A percentile compares a stretch with the other conserved stretches of the same genome.
Evolutionary conservation across 805 yeast genomes (phyloP).

Genomic region (Saturnispora saitoi): DNA sequence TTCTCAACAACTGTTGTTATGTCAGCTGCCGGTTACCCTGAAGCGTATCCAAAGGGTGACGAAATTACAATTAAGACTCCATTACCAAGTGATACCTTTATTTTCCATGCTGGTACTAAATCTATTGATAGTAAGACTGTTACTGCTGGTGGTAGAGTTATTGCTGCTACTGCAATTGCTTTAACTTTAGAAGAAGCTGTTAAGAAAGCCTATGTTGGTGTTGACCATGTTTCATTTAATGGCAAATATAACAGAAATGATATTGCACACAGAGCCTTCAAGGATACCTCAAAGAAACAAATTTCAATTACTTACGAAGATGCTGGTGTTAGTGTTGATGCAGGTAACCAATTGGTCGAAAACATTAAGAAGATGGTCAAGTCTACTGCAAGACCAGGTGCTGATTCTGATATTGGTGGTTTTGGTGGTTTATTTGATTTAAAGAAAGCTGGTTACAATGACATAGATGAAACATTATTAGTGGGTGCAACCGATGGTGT

Average conservation of each 20-base stretch:
- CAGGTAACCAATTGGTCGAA: constrained; percentile 85
- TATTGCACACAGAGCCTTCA: constrained; percentile 94
- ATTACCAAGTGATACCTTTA: constrained; percentile 50
- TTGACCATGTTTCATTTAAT: constrained; percentile 60
- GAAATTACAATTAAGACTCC: constrained; percentile 49
- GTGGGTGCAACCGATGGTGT: constrained; percentile 99
- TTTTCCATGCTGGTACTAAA: constrained; percentile 97
- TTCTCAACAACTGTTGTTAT: constrained; percentile 84
- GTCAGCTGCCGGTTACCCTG: constrained; percentile 98
- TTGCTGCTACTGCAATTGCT: constrained; percentile 87
- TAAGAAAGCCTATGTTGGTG: constrained; percentile 78
- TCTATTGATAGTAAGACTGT: constrained; percentile 41
- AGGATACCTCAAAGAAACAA: constrained; percentile 32
- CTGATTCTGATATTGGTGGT: constrained; percentile 97
- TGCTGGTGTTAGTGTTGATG: constrained; percentile 96
- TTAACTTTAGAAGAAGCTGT: constrained; percentile 71
- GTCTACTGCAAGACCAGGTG: constrained; percentile 90
- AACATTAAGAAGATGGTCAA: constrained; percentile 84
- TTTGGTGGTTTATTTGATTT: constrained; percentile 96
- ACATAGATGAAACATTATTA: constrained; percentile 65
- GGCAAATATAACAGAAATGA: constrained; percentile 82
- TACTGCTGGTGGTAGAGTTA: constrained; percentile 94
- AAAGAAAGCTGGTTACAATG: constrained; percentile 72
- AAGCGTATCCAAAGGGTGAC: constrained; percentile 76
- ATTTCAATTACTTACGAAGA: constrained; percentile 75